These are phyloP conservation scores for Xerocomus amazonicus DNA, from an alignment of 1,284 basidiomycete species.

Conservation along the genomic window DNA sequence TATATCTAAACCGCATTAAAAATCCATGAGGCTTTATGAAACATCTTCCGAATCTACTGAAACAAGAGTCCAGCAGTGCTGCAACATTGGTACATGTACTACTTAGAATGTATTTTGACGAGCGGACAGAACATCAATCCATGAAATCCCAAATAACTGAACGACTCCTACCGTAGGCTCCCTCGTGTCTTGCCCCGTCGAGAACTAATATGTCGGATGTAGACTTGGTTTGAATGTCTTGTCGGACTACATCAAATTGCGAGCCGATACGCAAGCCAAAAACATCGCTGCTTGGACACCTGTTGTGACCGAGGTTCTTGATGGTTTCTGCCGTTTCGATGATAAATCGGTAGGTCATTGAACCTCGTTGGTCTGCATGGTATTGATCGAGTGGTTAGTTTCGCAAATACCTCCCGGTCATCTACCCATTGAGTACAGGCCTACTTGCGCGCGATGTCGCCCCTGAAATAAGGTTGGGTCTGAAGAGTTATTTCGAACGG, in stretches of 20 bases:
- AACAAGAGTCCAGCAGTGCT: conserved; percentile 97
- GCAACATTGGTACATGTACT: conserved; percentile 92
- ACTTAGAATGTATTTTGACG: conserved; percentile 91
- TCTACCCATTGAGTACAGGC: conserved; percentile 85
- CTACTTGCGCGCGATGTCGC: conserved; percentile 78
- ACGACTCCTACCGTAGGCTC: conserved; percentile 83
- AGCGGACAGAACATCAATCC: conserved; percentile 80
- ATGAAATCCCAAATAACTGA: conserved; percentile 83
- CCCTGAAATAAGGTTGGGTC: conserved; percentile 73
- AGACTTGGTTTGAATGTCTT: conserved; percentile 91
- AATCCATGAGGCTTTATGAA: conserved; percentile 90
- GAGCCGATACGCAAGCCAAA: conserved; percentile 88
- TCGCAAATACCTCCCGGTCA: conserved; percentile 73
- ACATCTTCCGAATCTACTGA: conserved; percentile 95
- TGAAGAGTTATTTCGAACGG: conserved; percentile 74
- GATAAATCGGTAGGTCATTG: conserved; percentile 72
- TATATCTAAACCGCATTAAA: conserved; percentile 1
- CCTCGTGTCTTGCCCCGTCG: conserved; percentile 1
- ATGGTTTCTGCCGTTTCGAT: conserved; percentile 87
- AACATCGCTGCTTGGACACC: conserved; percentile 98
- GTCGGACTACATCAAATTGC: conserved; percentile 87
- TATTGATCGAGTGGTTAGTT: conserved; percentile 60
- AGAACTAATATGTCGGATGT: conserved; percentile 7
- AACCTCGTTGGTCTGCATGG: background rate
- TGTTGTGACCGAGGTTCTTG: conserved; percentile 90